A percentile compares a stretch with the other conserved stretches of the same genome.
phyloP scores from a whole-genome alignment of 805 yeast species.

The Kockiozyma suomiensis region DNA sequence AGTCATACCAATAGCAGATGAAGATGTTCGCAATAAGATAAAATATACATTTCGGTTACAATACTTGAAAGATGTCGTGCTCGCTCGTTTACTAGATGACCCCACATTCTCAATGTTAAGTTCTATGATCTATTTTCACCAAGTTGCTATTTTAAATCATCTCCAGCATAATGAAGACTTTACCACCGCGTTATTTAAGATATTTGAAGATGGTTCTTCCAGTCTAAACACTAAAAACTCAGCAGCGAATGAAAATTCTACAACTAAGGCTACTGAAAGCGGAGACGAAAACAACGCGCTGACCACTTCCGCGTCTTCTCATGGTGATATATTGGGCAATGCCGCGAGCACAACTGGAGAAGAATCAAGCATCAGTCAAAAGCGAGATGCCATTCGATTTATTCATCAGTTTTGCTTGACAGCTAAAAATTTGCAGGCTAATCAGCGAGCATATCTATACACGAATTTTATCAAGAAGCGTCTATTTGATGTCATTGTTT shows the following conservation, averaged over 20 bases:
- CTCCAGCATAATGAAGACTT: slow-evolving; percentile 57
- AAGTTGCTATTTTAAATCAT: slow-evolving; percentile 64
- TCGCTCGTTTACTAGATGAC: slow-evolving; percentile 83
- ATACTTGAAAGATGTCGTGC: slow-evolving; percentile 81
- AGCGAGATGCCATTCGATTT: slow-evolving; percentile 73
- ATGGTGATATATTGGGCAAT: neutral
- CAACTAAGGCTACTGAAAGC: neutral
- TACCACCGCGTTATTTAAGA: slow-evolving; percentile 57
- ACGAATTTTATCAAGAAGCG: slow-evolving; percentile 66
- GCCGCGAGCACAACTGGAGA: neutral
- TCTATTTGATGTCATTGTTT: slow-evolving; percentile 66
- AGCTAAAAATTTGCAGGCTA: slow-evolving; percentile 65
- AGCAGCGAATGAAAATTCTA: neutral
- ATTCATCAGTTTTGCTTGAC: slow-evolving; percentile 78
- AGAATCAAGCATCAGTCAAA: slow-evolving; percentile 38
- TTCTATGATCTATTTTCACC: slow-evolving; percentile 68
- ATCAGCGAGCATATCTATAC: slow-evolving; percentile 67
- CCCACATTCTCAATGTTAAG: slow-evolving; percentile 67
- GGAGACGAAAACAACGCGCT: neutral
- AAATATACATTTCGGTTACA: slow-evolving; percentile 76
- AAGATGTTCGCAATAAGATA: slow-evolving; percentile 56
- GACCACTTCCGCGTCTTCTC: neutral
- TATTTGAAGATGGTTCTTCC: slow-evolving; percentile 48
- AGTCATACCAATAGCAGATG: slow-evolving; percentile 64
- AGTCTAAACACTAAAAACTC: neutral